Percentiles rank a stretch among this genome's conserved stretches.
Evolutionary conservation across 1,284 basidiomycete genomes (phyloP).

Genomic region (Coriolopsis trogii): DNA sequence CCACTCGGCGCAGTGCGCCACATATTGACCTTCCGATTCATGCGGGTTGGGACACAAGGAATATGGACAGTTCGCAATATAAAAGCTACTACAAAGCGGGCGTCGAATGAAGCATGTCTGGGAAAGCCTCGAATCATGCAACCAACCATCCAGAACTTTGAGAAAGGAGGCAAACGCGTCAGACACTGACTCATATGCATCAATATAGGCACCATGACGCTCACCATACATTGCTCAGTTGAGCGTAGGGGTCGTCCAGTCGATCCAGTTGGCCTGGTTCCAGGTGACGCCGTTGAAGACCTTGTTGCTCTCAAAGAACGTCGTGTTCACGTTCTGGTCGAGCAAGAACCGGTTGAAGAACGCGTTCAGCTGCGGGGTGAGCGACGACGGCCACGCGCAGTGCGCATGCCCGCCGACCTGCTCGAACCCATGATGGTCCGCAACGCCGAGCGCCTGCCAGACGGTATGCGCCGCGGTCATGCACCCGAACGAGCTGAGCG

Average conservation of each 20-base stretch:
- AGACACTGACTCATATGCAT: too few species aligned
- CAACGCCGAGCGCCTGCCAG: slow-evolving; percentile 48
- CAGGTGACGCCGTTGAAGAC: slow-evolving; percentile 43
- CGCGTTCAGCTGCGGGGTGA: slow-evolving; percentile 46
- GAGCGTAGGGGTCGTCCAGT: slow-evolving; percentile 50
- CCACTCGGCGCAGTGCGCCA: too few species aligned
- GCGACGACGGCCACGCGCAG: slow-evolving; percentile 49
- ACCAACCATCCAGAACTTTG: too few species aligned
- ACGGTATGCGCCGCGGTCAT: slow-evolving; percentile 50
- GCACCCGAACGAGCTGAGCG: slow-evolving; percentile 48
- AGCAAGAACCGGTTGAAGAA: slow-evolving; percentile 58
- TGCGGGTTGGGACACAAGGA: too few species aligned
- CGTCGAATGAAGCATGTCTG: too few species aligned
- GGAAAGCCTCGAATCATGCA: too few species aligned
- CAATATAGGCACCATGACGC: too few species aligned
- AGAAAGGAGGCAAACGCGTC: too few species aligned
- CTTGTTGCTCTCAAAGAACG: slow-evolving; percentile 48
- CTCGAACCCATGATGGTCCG: slow-evolving; percentile 50
- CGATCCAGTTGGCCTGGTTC: slow-evolving; percentile 45
- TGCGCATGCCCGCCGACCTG: slow-evolving; percentile 55
- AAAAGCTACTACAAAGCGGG: too few species aligned
- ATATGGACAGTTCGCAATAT: too few species aligned
- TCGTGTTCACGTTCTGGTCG: slow-evolving; percentile 46
- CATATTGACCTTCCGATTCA: too few species aligned
- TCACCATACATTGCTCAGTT: too few species aligned